phyloP scores from a whole-genome alignment of 768 basidiomycete genomes.

The Pleurotus platypus region DNA sequence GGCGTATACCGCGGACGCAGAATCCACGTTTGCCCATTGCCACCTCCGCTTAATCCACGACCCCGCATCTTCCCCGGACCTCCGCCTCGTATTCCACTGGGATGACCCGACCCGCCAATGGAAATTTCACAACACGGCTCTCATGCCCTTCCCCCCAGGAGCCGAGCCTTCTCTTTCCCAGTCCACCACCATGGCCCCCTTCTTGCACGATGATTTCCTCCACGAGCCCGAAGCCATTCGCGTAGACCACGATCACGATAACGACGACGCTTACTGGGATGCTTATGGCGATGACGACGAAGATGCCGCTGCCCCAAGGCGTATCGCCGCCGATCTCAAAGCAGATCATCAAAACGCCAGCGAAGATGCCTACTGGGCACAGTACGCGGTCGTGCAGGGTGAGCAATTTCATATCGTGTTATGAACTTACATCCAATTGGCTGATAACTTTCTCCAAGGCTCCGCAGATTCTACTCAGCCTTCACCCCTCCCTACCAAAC shows the following conservation, averaged over 20 bases:
- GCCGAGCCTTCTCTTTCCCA: slow-evolving; percentile 23
- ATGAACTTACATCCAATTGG: background rate
- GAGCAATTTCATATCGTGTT: slow-evolving; percentile 10
- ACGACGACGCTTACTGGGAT: slow-evolving; percentile 68
- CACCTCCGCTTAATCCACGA: slow-evolving; percentile 28
- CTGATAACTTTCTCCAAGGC: slow-evolving; percentile 33
- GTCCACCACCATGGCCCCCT: slow-evolving; percentile 14
- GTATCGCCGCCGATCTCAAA: slow-evolving; percentile 11
- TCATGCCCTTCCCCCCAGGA: slow-evolving; percentile 68
- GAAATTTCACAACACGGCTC: slow-evolving; percentile 66
- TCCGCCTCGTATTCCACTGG: slow-evolving; percentile 72
- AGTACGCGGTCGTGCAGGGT: slow-evolving; percentile 71
- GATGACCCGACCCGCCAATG: slow-evolving; percentile 43
- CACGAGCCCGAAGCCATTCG: slow-evolving; percentile 17
- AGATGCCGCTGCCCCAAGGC: slow-evolving; percentile 10
- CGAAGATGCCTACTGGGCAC: slow-evolving; percentile 76
- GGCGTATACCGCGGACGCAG: slow-evolving; percentile 29
- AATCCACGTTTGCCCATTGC: slow-evolving; percentile 33
- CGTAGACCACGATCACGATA: slow-evolving; percentile 28
- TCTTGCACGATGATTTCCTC: slow-evolving; percentile 26
- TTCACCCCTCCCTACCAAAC: slow-evolving; percentile 35
- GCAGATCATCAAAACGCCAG: slow-evolving; percentile 17
- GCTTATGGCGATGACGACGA: slow-evolving; percentile 46
- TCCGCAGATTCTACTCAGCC: slow-evolving; percentile 72
- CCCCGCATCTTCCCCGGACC: slow-evolving; percentile 17